These are phyloP conservation scores for Lanmaoa pseudosensibilis DNA, from an alignment of 768 basidiomycete species.

Conservation along the genomic window DNA sequence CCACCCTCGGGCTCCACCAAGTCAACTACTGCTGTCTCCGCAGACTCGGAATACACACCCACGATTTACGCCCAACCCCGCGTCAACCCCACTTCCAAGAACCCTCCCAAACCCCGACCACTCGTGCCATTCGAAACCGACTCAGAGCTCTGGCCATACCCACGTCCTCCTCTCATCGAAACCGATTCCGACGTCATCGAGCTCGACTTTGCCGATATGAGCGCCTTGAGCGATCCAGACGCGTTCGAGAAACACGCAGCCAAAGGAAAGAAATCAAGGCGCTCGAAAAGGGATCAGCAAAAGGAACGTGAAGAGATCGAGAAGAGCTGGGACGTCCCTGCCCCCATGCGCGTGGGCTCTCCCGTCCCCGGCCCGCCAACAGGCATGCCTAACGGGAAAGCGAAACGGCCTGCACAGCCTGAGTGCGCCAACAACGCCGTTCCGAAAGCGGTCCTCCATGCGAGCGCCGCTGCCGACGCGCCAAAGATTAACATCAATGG, in stretches of 20 bases:
- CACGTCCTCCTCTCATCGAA: constrained; percentile 46
- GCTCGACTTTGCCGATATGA: constrained; percentile 73
- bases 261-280: constrained; percentile 27
- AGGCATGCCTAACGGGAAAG: constrained; percentile 27
- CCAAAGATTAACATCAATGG: constrained; percentile 22
- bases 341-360: constrained; percentile 21
- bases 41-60: constrained; percentile 9
- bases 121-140: constrained; percentile 64
- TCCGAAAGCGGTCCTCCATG: constrained; percentile 2
- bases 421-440: constrained; percentile 1
- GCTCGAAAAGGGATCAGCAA: constrained; percentile 36
- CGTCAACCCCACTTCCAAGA: constrained; percentile 10
- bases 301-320: constrained; percentile 52
- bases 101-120: constrained; percentile 33
- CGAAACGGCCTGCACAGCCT: constrained; percentile 13
- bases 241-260: constrained; percentile 44
- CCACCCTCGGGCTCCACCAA: not conserved
- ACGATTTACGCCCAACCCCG: constrained; percentile 17
- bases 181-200: constrained; percentile 62
- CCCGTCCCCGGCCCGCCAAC: constrained; percentile 4
- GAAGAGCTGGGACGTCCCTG: constrained; percentile 60
- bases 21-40: not conserved
- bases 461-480: not conserved
- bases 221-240: constrained; percentile 66
- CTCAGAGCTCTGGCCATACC: constrained; percentile 73